A percentile compares a stretch with the other conserved stretches of the same genome.
These are phyloP conservation scores for Collybia sordida DNA, from an alignment of 768 basidiomycete genomes.

Conservation along the genomic window DNA sequence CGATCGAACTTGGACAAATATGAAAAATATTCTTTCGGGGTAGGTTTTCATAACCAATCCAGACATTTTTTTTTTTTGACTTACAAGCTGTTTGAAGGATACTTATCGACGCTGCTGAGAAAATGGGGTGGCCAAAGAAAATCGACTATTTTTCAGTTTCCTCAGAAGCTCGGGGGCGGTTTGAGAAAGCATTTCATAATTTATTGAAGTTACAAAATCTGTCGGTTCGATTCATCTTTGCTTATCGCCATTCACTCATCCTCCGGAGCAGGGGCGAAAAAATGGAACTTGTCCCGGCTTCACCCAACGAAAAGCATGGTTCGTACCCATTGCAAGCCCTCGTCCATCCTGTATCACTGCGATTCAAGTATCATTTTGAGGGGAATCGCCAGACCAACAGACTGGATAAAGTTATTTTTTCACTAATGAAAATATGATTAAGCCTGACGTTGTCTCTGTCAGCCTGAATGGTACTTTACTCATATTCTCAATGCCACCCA, in stretches of 20 bases:
- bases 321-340: constrained; percentile 86
- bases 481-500: constrained; percentile 86
- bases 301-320: constrained; percentile 45
- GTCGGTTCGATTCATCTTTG: constrained; percentile 44
- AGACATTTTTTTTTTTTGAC: background rate
- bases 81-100: constrained; percentile 38
- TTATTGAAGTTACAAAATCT: constrained; percentile 74
- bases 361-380: constrained; percentile 97
- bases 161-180: constrained; percentile 52
- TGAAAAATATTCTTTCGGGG: constrained; percentile 66
- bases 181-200: constrained; percentile 79
- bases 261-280: constrained; percentile 47
- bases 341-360: constrained; percentile 75
- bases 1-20: constrained; percentile 73
- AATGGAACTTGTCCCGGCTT: constrained; percentile 28
- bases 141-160: constrained; percentile 61
- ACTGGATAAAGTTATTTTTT: constrained; percentile 73
- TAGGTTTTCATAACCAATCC: constrained; percentile 32
- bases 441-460: background rate
- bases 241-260: constrained; percentile 1
- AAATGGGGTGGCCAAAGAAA: constrained; percentile 81
- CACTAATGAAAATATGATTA: background rate
- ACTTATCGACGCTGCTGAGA: constrained; percentile 65
- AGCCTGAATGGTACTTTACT: constrained; percentile 98
- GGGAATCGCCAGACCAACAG: constrained; percentile 84